These are phyloP conservation scores for Talaromyces liani DNA, from an alignment of 495 filamentous ascomycete genomes.

Conservation along the genomic window DNA sequence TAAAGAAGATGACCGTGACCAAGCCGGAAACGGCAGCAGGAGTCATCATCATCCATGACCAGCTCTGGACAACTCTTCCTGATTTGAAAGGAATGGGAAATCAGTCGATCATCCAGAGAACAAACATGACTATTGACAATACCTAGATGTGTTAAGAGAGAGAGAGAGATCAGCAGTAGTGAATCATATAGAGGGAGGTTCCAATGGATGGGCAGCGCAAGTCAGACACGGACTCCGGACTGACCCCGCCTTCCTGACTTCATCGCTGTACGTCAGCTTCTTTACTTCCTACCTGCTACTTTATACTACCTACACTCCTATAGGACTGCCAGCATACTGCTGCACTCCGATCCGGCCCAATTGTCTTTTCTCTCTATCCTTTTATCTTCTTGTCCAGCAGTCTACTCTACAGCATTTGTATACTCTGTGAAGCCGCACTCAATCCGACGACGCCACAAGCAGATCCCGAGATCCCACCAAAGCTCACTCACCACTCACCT, in stretches of 20 bases:
- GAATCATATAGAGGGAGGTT: not conserved
- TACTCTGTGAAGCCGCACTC: too few relatives aligned
- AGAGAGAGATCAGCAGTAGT: not conserved
- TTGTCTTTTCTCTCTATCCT: not conserved
- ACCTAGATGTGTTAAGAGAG: not conserved
- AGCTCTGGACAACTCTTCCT: not conserved
- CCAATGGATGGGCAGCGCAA: not conserved
- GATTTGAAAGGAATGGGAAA: too few relatives aligned
- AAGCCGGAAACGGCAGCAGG: not conserved
- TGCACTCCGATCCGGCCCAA: not conserved
- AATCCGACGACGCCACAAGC: not conserved
- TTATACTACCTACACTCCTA: not conserved
- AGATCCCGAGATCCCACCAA: not conserved
- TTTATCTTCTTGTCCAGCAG: not conserved
- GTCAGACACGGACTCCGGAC: not conserved
- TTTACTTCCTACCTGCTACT: not conserved
- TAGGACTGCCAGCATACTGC: not conserved
- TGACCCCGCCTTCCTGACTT: slow-evolving; percentile 2
- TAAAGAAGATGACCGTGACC: not conserved
- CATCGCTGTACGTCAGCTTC: not conserved
- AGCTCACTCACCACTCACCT: not conserved
- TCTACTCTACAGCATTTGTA: too few relatives aligned
- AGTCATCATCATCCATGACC: not conserved
- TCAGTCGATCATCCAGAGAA: too few relatives aligned
- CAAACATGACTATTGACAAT: too few relatives aligned